Evolutionary conservation across 768 basidiomycete species (phyloP).

Genomic region (Ephemerocybe angulata): DNA sequence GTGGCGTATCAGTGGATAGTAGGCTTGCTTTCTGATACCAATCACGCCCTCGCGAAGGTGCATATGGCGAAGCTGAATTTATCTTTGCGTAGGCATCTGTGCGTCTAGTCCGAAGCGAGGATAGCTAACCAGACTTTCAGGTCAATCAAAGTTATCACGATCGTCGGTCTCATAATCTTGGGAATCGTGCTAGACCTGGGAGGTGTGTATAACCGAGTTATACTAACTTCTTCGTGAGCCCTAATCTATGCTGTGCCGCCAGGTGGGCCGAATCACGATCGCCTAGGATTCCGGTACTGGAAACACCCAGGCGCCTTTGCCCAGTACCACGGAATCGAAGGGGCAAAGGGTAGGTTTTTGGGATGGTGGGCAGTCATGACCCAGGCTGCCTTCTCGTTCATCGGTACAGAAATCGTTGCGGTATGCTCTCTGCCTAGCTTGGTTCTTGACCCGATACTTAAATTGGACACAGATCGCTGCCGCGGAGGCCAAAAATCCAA

Average conservation of each 20-base stretch:
- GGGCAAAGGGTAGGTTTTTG: conserved; percentile 71
- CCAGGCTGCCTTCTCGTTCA: conserved; percentile 89
- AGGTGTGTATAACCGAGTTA: conserved; percentile 27
- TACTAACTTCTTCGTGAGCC: background rate
- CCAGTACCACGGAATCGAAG: conserved; percentile 61
- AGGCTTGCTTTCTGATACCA: background rate
- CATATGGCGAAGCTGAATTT: conserved; percentile 85
- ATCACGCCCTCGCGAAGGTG: conserved; percentile 32
- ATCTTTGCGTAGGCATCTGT: conserved; percentile 62
- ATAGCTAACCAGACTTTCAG: conserved; percentile 21
- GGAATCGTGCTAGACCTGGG: conserved; percentile 81
- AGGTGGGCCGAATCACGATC: conserved; percentile 81
- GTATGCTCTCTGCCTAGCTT: conserved; percentile 29
- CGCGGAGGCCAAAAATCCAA: conserved; percentile 88
- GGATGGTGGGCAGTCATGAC: conserved; percentile 59
- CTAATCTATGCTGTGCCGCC: background rate
- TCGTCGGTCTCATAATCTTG: conserved; percentile 67
- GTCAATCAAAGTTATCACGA: conserved; percentile 88
- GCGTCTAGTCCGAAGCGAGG: background rate
- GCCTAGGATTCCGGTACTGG: conserved; percentile 77
- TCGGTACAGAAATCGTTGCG: conserved; percentile 93
- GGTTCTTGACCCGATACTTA: conserved; percentile 10
- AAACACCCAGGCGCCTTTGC: conserved; percentile 85
- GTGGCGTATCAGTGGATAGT: conserved; percentile 4
- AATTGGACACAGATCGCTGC: conserved; percentile 65